Evolutionary conservation across 176 grass and related monocot genomes (phyloP).

Genomic region (Miscanthus lutarioriparius): DNA sequence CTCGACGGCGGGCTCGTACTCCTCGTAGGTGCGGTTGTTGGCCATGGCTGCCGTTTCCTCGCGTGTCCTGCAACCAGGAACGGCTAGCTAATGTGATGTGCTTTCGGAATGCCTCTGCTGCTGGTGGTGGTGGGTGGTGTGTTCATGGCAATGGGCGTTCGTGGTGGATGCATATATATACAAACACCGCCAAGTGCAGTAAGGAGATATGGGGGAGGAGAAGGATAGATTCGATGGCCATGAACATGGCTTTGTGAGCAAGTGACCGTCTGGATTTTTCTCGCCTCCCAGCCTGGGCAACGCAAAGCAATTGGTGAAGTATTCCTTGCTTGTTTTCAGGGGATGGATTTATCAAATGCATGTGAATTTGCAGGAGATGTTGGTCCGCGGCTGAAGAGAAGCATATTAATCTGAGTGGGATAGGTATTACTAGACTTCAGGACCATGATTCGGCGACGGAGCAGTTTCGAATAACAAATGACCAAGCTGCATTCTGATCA

Average conservation of each 20-base stretch:
- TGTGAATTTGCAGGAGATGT: slow-evolving; percentile 28
- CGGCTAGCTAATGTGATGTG: not conserved
- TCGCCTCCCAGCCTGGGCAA: not conserved
- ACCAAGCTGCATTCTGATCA: not conserved
- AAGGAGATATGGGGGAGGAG: not conserved
- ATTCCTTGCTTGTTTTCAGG: slow-evolving; percentile 52
- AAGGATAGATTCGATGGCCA: slow-evolving; percentile 41
- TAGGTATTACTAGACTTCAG: slow-evolving; percentile 13
- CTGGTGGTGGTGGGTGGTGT: not conserved
- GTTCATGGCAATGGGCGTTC: slow-evolving; percentile 25
- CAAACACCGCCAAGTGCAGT: not conserved
- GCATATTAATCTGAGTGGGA: slow-evolving; percentile 27
- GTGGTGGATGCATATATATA: not conserved
- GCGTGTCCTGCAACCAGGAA: not conserved
- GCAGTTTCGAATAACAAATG: not conserved
- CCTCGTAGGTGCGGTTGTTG: slow-evolving; percentile 7
- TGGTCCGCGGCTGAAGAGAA: slow-evolving; percentile 32
- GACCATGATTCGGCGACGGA: not conserved
- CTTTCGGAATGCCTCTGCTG: not conserved
- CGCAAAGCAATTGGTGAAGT: not conserved
- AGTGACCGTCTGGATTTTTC: slow-evolving; percentile 13
- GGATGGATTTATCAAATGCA: slow-evolving; percentile 20
- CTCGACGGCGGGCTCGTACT: slow-evolving; percentile 37
- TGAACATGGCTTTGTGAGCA: slow-evolving; percentile 36
- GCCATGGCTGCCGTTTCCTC: slow-evolving; percentile 26